These are phyloP conservation scores for Rhododendron mucronatum DNA, from an alignment of 148 eudicot species.

Conservation along the genomic window DNA sequence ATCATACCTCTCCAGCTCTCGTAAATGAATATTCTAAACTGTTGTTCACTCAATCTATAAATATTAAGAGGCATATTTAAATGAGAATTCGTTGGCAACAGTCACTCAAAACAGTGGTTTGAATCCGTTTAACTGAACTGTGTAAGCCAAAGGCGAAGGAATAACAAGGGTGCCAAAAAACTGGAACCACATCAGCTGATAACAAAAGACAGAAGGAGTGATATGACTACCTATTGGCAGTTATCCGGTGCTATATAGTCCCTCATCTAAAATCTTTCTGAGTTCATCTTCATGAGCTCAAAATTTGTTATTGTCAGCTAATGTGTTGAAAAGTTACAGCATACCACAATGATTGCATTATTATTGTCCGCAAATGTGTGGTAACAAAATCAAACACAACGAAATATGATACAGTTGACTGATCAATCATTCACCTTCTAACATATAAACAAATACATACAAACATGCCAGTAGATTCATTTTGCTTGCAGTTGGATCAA, in stretches of 20 bases:
- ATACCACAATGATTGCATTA: background rate
- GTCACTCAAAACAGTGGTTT: background rate
- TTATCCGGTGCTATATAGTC: background rate
- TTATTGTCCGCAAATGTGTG: background rate
- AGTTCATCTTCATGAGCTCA: background rate
- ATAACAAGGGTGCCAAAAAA: background rate
- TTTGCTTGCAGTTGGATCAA: constrained; percentile 70
- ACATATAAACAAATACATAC: background rate
- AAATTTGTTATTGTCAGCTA: background rate
- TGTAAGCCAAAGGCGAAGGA: background rate
- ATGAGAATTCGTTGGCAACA: background rate
- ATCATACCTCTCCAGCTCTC: background rate
- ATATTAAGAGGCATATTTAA: background rate
- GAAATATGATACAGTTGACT: background rate
- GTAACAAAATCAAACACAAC: background rate
- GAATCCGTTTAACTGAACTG: background rate
- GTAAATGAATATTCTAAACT: background rate
- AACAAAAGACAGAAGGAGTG: background rate
- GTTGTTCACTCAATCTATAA: background rate
- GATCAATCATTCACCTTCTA: background rate
- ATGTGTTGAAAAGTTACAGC: background rate
- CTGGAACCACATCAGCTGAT: background rate
- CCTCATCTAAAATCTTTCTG: background rate
- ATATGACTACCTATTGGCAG: background rate
- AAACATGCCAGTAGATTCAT: background rate